phyloP scores from a whole-genome alignment of 176 grass and related monocot species.

The Aegilops longissima region DNA sequence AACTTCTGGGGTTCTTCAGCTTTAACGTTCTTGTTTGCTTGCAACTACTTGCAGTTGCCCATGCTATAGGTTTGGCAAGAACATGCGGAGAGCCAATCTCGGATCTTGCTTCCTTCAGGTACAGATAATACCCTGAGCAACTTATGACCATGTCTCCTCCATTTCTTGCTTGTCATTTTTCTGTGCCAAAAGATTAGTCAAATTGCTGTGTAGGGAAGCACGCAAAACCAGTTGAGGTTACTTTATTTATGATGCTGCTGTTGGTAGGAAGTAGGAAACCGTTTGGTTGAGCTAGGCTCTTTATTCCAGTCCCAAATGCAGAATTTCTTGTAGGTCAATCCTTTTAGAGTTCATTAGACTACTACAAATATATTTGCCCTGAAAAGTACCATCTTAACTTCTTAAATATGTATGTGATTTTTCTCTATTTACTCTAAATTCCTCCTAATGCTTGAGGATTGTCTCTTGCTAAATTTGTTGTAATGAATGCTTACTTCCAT shows the following conservation, averaged over 20 bases:
- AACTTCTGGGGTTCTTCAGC: constrained; percentile 9
- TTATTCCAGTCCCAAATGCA: not conserved
- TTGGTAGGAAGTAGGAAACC: constrained; percentile 16
- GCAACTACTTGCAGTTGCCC: constrained; percentile 73
- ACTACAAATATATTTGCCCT: not conserved
- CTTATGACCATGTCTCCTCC: not conserved
- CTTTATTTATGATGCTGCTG: not conserved
- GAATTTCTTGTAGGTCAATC: not conserved
- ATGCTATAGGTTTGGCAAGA: constrained; percentile 94
- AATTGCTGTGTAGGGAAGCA: not conserved
- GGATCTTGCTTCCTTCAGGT: constrained; percentile 98
- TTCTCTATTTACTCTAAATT: not conserved
- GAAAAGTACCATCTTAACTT: not conserved
- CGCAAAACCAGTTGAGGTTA: constrained; percentile 17
- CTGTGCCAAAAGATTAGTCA: not conserved
- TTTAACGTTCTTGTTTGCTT: constrained; percentile 25
- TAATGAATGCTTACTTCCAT: not conserved
- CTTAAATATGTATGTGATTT: not conserved
- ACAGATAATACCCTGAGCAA: constrained; percentile 19
- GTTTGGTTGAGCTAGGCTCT: not conserved
- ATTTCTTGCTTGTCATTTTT: constrained; percentile 28
- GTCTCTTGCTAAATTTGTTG: constrained; percentile 18
- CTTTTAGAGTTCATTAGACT: not conserved
- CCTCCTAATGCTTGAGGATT: not conserved
- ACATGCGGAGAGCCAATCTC: constrained; percentile 82